Base-by-base conservation (phyloP, 306 rosid genomes). In the Vigna trinervia region DNA sequence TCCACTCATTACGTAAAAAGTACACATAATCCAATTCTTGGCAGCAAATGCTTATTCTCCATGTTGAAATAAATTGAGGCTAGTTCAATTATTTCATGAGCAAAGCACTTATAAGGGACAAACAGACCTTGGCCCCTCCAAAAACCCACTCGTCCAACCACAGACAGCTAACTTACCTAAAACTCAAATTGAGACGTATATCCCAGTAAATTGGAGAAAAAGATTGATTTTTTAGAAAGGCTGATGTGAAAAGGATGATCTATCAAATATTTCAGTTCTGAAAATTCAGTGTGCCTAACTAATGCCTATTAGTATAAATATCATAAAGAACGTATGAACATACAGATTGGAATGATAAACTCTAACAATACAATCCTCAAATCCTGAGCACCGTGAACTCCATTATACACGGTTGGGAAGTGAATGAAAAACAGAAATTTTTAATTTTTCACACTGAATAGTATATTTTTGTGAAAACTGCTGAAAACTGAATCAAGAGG, bases 1-100 rank as follows among this genome's bases (percentile, higher is more conserved):
- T 73, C 43, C 17, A 45, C 51, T 60, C 43, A 54, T 62, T 8
- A 61, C n/a, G 43, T 70, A 12, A 79, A 50, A 53, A 38, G 20
- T 51, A 45, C 51, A 23, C 48, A 39, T 2, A 51, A n/a, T 10
- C 43, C 9, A 56, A 47, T 28, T 52, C 22, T 63, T 28, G 28
- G 36, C 46, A 22, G 22, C 46, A 60, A 43, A 58, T 69, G 47
- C 8, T 60, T 53, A 58, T 2, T 36, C 69, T 20, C 38, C 11
- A 48, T 56, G 50, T 45, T 28, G 8, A 69, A 68, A 43, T 45
- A 45, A 10, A 50, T 69, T 58, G 34, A 54, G 60, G 48, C 48
- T 43, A 36, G 68, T 59, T 70, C 22, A 32, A 19, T 53, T 68
- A 46, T 8, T 53, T 22, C 63, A 52, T 5, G 46, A 52, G 63